Evolutionary conservation across 2,329 filamentous ascomycete species (phyloP).

Genomic region (Colletotrichum nymphaeae): DNA sequence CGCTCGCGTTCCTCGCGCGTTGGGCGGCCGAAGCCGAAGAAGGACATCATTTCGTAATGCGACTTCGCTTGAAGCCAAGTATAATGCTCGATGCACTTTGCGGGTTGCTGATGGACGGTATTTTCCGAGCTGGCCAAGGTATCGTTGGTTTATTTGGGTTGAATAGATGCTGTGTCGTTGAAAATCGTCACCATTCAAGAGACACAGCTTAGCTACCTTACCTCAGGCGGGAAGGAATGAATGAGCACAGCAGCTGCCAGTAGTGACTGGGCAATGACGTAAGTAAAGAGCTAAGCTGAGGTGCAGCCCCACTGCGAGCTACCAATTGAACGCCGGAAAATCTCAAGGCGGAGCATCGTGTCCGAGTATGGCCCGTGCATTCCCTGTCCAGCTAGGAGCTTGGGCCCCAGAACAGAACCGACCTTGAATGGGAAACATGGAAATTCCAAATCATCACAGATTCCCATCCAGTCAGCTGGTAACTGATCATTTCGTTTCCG

Average conservation of each 20-base stretch:
- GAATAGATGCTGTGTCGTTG: slow-evolving; percentile 9
- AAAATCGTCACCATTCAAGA: background rate
- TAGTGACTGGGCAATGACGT: slow-evolving; percentile 25
- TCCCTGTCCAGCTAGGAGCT: background rate
- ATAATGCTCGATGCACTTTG: background rate
- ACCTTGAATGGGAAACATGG: background rate
- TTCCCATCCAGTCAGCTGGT: background rate
- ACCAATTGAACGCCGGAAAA: background rate
- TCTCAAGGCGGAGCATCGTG: background rate
- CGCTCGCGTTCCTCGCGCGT: slow-evolving; percentile 67
- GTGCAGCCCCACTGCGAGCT: no score
- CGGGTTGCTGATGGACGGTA: no score
- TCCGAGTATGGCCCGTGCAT: background rate
- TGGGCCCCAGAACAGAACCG: background rate
- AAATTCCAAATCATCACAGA: background rate
- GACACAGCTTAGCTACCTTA: background rate
- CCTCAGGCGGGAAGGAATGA: background rate
- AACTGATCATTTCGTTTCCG: no score
- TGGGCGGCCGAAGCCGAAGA: slow-evolving; percentile 68
- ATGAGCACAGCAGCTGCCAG: background rate
- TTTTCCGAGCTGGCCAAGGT: background rate
- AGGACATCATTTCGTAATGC: slow-evolving; percentile 64
- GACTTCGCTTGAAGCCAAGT: background rate
- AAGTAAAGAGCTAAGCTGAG: background rate
- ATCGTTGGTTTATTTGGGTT: background rate